These are phyloP conservation scores for Lecanosticta acicola DNA, from an alignment of 2,329 filamentous ascomycete genomes.

Conservation along the genomic window DNA sequence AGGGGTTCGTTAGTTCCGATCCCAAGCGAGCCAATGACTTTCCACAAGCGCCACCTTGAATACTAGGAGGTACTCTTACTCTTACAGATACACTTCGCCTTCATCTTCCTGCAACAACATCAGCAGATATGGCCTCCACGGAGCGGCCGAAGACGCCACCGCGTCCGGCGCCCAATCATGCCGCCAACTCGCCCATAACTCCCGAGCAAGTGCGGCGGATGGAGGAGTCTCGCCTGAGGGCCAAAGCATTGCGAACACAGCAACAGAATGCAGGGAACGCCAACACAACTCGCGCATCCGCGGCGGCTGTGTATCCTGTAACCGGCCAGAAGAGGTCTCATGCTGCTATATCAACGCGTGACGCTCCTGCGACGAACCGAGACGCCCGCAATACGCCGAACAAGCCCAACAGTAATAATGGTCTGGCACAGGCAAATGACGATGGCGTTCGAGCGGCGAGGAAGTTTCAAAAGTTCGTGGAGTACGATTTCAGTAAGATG, in stretches of 20 bases:
- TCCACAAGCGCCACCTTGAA: not conserved
- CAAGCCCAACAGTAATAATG: constrained; percentile 33
- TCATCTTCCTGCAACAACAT: not conserved
- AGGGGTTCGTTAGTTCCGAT: not conserved
- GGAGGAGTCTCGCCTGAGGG: constrained; percentile 79
- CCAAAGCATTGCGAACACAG: constrained; percentile 77
- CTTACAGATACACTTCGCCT: not conserved
- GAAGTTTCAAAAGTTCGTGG: constrained; percentile 91
- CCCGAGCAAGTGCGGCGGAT: constrained; percentile 57
- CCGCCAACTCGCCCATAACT: constrained; percentile 45
- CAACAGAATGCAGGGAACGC: constrained; percentile 54
- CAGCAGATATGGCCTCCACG: constrained; percentile 28
- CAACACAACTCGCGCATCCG: constrained; percentile 15
- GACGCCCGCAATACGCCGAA: constrained; percentile 51
- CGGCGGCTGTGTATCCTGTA: constrained; percentile 29
- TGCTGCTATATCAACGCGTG: constrained; percentile 50
- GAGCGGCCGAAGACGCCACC: constrained; percentile 47
- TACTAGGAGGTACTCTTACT: too few relatives aligned
- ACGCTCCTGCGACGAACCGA: constrained; percentile 56
- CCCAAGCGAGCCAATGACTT: not conserved
- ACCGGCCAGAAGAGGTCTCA: constrained; percentile 67
- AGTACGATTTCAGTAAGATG: constrained; percentile 98
- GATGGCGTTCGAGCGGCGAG: constrained; percentile 65
- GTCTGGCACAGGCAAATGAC: constrained; percentile 36
- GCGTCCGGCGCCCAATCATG: constrained; percentile 37